phyloP scores from a whole-genome alignment of 106 monocot species.

The Dendrobium catenatum region DNA sequence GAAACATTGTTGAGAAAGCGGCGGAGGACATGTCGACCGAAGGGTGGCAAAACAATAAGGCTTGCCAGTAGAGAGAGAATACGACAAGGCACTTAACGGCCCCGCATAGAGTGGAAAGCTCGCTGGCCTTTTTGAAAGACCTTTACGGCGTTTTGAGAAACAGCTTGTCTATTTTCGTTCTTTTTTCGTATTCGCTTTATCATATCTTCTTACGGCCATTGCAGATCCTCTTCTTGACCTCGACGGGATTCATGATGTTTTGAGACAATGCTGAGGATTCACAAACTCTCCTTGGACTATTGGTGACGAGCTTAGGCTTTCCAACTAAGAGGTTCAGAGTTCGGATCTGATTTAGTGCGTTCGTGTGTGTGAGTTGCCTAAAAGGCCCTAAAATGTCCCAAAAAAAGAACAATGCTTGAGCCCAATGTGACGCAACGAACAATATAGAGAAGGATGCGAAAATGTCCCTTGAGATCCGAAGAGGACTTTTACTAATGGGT shows the following conservation, averaged over 20 bases:
- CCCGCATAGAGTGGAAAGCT: conserved; percentile 7
- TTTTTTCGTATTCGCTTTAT: background rate
- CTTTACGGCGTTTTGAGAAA: background rate
- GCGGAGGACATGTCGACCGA: background rate
- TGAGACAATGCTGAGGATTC: no score
- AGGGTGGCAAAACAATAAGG: background rate
- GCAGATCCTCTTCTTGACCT: background rate
- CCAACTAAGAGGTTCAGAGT: no score
- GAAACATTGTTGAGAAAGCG: background rate
- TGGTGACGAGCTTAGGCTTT: no score
- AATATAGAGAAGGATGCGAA: no score
- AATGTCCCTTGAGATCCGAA: no score
- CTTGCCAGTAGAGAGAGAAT: conserved; percentile 5
- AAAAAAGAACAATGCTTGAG: no score
- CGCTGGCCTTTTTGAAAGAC: conserved; percentile 11
- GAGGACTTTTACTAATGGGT: no score
- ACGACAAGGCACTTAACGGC: background rate
- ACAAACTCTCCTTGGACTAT: no score
- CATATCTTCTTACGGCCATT: background rate
- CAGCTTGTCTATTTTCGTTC: background rate
- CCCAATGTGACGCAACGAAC: no score
- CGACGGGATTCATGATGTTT: background rate
- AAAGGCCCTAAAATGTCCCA: no score
- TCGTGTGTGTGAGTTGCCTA: no score
- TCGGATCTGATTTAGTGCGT: no score